Conservation (phyloP, 805 yeast genomes). For the Wickerhamiella qilinensis region DNA sequence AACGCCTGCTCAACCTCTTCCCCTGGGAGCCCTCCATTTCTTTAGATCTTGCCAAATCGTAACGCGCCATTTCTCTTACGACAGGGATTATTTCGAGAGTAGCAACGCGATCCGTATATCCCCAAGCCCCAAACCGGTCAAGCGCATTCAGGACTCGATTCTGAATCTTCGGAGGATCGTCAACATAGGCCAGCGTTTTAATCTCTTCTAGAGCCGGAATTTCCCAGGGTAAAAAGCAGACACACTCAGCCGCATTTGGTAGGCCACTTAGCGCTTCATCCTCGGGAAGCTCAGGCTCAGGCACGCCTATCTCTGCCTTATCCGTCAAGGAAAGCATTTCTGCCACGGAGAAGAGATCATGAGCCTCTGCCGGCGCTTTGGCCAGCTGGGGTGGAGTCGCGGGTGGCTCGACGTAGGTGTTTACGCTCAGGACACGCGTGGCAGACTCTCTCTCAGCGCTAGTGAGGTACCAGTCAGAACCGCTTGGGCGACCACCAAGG, state of each 20-base stretch:
- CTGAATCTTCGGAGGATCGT: too few species aligned
- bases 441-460: slow-evolving; percentile 8
- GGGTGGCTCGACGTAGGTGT: slow-evolving; percentile 9
- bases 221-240: neutral
- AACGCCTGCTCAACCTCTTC: slow-evolving; percentile 10
- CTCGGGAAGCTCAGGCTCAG: slow-evolving; percentile 4
- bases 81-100: too few species aligned
- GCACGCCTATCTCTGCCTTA: neutral
- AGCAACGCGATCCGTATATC: too few species aligned
- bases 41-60: slow-evolving; percentile 13
- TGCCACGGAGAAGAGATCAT: neutral
- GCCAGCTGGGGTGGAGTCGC: slow-evolving; percentile 2
- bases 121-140: too few species aligned
- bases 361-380: neutral
- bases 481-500: slow-evolving; percentile 19
- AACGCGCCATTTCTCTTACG: slow-evolving; percentile 18
- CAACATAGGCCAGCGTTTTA: slow-evolving; percentile 4
- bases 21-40: too few species aligned
- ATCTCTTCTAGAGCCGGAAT: neutral
- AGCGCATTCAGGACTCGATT: too few species aligned
- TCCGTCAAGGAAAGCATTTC: neutral
- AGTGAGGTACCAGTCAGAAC: slow-evolving; percentile 20
- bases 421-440: slow-evolving; percentile 13
- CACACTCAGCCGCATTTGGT: neutral
- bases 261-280: slow-evolving; percentile 2